A percentile compares a stretch with the other conserved stretches of the same genome.
phyloP scores from a whole-genome alignment of 352 stramenopile species.

The Phytophthora cryptogea region DNA sequence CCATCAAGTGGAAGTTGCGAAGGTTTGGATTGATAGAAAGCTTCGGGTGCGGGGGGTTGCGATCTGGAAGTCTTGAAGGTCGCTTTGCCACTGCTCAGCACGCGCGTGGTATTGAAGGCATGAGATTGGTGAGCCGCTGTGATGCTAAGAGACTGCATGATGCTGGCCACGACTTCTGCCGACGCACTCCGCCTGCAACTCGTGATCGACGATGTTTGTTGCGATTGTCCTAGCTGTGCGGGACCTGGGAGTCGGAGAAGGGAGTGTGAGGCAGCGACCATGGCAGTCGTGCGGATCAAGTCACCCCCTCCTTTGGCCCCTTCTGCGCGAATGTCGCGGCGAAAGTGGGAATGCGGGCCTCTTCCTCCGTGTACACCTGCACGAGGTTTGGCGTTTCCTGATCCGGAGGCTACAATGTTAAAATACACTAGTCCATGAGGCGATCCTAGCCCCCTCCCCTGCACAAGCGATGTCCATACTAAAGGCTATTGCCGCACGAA shows the following conservation, averaged over 20 bases:
- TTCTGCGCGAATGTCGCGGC: slow-evolving; percentile 5
- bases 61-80: not conserved
- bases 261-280: slow-evolving; percentile 32
- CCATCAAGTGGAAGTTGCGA: not conserved
- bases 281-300: slow-evolving; percentile 9
- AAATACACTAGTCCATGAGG: slow-evolving; percentile 9
- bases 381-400: slow-evolving; percentile 4
- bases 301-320: slow-evolving; percentile 20
- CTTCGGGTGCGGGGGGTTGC: not conserved
- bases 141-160: slow-evolving; percentile 23
- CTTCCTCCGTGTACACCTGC: slow-evolving; percentile 12
- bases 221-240: slow-evolving; percentile 9
- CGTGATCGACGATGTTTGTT: slow-evolving; percentile 11
- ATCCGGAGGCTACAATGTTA: slow-evolving; percentile 8
- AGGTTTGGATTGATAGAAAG: slow-evolving; percentile 24
- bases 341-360: slow-evolving; percentile 27
- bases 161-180: slow-evolving; percentile 18
- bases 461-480: slow-evolving; percentile 8
- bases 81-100: slow-evolving; percentile 18
- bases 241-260: slow-evolving; percentile 14
- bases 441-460: slow-evolving; percentile 22
- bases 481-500: not conserved
- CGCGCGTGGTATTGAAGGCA: slow-evolving; percentile 10
- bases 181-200: slow-evolving; percentile 13
- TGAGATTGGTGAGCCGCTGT: slow-evolving; percentile 11